A percentile compares a stretch with the other conserved stretches of the same genome.
Conservation (phyloP, 2,329 filamentous ascomycete species). For the Claviceps arundinis region DNA sequence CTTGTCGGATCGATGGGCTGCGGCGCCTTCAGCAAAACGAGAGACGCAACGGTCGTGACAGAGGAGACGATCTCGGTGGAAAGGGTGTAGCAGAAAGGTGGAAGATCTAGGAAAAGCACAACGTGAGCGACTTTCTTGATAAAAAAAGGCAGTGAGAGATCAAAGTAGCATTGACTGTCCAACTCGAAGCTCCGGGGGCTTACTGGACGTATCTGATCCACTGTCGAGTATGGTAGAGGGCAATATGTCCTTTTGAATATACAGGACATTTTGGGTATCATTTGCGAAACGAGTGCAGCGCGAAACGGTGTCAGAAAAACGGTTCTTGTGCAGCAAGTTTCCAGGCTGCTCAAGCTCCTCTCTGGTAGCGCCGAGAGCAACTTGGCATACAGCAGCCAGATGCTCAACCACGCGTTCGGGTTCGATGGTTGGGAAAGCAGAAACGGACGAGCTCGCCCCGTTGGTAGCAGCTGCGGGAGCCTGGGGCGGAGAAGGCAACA, state of each 20-base stretch:
- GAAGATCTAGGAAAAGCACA: conserved; percentile 21
- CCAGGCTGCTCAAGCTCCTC: conserved; percentile 68
- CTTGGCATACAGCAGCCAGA: conserved; percentile 54
- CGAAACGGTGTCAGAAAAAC: conserved; percentile 67
- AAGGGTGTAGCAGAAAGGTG: conserved; percentile 62
- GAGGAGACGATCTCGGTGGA: conserved; percentile 71
- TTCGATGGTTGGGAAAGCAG: conserved; percentile 46
- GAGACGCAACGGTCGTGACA: conserved; percentile 67
- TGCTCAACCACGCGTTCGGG: conserved; percentile 59
- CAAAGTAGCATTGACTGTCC: background rate
- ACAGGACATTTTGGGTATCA: conserved; percentile 77
- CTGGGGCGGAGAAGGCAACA: conserved; percentile 31
- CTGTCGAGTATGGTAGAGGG: conserved; percentile 39
- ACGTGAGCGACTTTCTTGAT: background rate
- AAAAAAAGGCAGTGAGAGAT: background rate
- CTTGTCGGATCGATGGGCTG: conserved; percentile 73
- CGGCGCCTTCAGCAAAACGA: conserved; percentile 82
- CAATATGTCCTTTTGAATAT: conserved; percentile 73
- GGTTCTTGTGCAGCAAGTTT: conserved; percentile 65
- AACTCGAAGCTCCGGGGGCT: conserved; percentile 9
- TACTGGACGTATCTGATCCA: conserved; percentile 32
- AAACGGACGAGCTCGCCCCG: conserved; percentile 23
- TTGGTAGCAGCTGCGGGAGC: conserved; percentile 27
- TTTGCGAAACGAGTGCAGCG: conserved; percentile 81
- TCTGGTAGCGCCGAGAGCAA: conserved; percentile 61